Conservation (phyloP, 768 basidiomycete genomes). For the Russula abietina region DNA sequence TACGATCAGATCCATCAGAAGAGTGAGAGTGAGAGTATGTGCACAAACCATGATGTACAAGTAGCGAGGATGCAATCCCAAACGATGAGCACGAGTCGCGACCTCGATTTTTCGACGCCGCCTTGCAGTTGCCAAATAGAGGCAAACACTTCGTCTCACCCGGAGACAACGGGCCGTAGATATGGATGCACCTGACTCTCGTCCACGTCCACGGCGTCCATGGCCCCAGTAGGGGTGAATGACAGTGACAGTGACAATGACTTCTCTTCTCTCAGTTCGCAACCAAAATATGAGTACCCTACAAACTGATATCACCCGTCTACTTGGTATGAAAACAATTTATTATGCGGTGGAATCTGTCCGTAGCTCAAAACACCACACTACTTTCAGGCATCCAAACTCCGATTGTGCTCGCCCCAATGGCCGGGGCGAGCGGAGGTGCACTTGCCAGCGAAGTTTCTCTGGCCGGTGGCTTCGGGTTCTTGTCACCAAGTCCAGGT, state of each 20-base stretch:
- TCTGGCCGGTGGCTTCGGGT: slow-evolving; percentile 70
- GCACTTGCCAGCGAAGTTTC: slow-evolving; percentile 45
- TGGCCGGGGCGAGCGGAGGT: slow-evolving; percentile 68
- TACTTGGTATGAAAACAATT: slow-evolving; percentile 39
- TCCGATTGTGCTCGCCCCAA: slow-evolving; percentile 61
- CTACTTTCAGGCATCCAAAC: slow-evolving; percentile 41
- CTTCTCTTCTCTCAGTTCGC: not conserved
- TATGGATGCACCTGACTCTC: not conserved
- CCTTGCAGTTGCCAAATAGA: slow-evolving; percentile 6
- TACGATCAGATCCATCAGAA: not conserved
- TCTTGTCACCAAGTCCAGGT: slow-evolving; percentile 65
- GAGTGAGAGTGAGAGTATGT: not conserved
- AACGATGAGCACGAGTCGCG: slow-evolving; percentile 27
- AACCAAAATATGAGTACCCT: slow-evolving; percentile 26
- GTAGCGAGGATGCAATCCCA: slow-evolving; percentile 9
- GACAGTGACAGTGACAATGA: not conserved
- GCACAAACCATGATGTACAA: slow-evolving; percentile 24
- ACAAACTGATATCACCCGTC: slow-evolving; percentile 42
- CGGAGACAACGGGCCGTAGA: slow-evolving; percentile 7
- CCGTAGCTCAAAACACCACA: not conserved
- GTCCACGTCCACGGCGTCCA: no score
- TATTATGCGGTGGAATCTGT: not conserved
- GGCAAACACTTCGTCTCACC: not conserved
- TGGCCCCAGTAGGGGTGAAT: no score
- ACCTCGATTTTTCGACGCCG: not conserved